Percentiles rank a stretch among this genome's conserved stretches.
Conservation (phyloP, 2,329 filamentous ascomycete genomes). For the Sarocladiaceae sp. region DNA sequence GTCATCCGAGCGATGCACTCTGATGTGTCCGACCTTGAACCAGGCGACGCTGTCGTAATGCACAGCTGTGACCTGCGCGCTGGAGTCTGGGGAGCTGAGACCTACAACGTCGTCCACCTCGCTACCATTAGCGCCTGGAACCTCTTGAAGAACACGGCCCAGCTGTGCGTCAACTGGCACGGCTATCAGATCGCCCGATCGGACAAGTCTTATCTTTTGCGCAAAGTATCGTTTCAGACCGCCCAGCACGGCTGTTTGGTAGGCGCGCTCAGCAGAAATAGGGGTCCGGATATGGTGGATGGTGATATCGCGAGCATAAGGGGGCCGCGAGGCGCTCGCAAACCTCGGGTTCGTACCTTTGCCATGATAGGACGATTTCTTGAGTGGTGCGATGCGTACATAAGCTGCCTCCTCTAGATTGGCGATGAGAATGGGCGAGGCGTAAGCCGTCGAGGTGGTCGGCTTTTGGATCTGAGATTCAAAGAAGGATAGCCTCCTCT, state of each 20-base stretch:
- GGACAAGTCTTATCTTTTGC: constrained; percentile 71
- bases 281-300: constrained; percentile 86
- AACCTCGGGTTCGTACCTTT: constrained; percentile 51
- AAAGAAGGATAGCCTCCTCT: constrained; percentile 55
- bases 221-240: constrained; percentile 88
- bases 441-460: constrained; percentile 57
- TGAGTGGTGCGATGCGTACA: constrained; percentile 69
- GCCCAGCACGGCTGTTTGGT: constrained; percentile 80
- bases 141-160: constrained; percentile 73
- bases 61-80: constrained; percentile 16
- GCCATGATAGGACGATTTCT: constrained; percentile 41
- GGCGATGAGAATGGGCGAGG: constrained; percentile 79
- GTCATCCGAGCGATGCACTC: constrained; percentile 44
- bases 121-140: constrained; percentile 49
- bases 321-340: constrained; percentile 48
- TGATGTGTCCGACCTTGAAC: constrained; percentile 83
- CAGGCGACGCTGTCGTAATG: constrained; percentile 66
- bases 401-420: constrained; percentile 78
- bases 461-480: constrained; percentile 61
- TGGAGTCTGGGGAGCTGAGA: constrained; percentile 36
- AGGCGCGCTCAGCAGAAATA: constrained; percentile 73
- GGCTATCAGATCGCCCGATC: constrained; percentile 80
- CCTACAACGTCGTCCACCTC: constrained; percentile 67
- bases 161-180: constrained; percentile 83
- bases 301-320: constrained; percentile 68